A percentile compares a stretch with the other conserved stretches of the same genome.
These are phyloP conservation scores for Penicillium roqueforti DNA, from an alignment of 495 filamentous ascomycete genomes.

Conservation along the genomic window DNA sequence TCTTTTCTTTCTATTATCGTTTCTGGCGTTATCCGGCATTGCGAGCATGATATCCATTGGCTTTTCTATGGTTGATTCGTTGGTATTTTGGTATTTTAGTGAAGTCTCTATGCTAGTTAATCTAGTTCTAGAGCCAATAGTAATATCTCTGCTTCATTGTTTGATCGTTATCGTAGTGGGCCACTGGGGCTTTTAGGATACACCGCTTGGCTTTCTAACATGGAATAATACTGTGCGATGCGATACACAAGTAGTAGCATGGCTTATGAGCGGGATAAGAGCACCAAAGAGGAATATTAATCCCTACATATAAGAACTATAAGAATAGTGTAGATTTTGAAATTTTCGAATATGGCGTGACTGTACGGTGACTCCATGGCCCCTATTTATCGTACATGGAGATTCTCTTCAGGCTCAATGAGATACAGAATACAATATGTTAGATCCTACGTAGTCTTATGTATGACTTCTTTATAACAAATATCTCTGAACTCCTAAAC, in stretches of 20 bases:
- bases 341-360: neutral
- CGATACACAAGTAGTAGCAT: too few relatives aligned
- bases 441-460: neutral
- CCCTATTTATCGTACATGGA: neutral
- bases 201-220: too few relatives aligned
- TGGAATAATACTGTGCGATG: too few relatives aligned
- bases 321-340: neutral
- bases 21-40: conserved; percentile 23
- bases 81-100: neutral
- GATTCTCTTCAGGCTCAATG: neutral
- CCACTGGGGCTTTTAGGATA: neutral
- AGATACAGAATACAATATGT: neutral
- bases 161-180: too few relatives aligned
- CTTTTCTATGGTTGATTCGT: conserved; percentile 15
- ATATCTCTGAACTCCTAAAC: neutral
- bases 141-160: neutral
- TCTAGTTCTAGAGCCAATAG: conserved; percentile 5
- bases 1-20: neutral
- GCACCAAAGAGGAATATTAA: neutral
- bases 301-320: too few relatives aligned
- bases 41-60: conserved; percentile 33
- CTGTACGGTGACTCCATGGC: neutral
- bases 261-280: neutral
- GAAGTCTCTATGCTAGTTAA: conserved; percentile 4
- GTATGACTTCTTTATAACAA: neutral